A percentile compares a stretch with the other conserved stretches of the same genome.
Conservation (phyloP, 331 rosid genomes). For the Dryas integrifolia region DNA sequence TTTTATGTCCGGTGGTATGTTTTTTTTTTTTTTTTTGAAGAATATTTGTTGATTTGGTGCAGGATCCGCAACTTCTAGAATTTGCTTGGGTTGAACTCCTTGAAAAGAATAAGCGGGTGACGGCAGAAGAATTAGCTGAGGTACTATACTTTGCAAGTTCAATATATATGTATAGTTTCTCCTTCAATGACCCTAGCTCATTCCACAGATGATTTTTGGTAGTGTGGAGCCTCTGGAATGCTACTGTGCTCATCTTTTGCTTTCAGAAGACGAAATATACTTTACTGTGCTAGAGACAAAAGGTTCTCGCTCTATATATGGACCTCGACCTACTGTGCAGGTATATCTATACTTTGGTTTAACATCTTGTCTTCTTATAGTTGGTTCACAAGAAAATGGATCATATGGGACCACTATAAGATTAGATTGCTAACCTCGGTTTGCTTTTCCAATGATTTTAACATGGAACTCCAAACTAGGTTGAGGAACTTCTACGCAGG, state of each 20-base stretch:
- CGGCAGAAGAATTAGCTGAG: conserved; percentile 84
- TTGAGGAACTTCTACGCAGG: conserved; percentile 70
- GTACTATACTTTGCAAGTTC: conserved; percentile 40
- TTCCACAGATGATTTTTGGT: conserved; percentile 90
- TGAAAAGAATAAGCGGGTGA: conserved; percentile 77
- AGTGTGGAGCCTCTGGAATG: conserved; percentile 76
- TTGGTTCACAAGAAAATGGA: not conserved
- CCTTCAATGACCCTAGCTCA: conserved; percentile 34
- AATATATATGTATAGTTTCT: conserved; percentile 14
- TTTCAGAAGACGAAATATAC: conserved; percentile 85
- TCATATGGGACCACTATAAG: not conserved
- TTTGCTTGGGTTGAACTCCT: conserved; percentile 97
- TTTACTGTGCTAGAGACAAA: conserved; percentile 73
- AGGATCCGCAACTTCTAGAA: conserved; percentile 85
- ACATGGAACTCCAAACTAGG: conserved; percentile 46
- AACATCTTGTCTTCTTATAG: not conserved
- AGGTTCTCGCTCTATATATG: conserved; percentile 66
- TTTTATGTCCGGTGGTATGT: not conserved
- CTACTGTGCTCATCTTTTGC: conserved; percentile 82
- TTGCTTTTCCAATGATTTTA: conserved; percentile 2
- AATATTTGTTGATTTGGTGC: conserved; percentile 34
- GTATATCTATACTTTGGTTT: conserved; percentile 40
- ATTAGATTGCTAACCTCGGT: not conserved
- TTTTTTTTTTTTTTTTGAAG: conserved; percentile 9
- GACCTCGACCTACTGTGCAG: conserved; percentile 82